phyloP scores from a whole-genome alignment of 2,329 filamentous ascomycete species.

The Neopestalotiopsis sp. region DNA sequence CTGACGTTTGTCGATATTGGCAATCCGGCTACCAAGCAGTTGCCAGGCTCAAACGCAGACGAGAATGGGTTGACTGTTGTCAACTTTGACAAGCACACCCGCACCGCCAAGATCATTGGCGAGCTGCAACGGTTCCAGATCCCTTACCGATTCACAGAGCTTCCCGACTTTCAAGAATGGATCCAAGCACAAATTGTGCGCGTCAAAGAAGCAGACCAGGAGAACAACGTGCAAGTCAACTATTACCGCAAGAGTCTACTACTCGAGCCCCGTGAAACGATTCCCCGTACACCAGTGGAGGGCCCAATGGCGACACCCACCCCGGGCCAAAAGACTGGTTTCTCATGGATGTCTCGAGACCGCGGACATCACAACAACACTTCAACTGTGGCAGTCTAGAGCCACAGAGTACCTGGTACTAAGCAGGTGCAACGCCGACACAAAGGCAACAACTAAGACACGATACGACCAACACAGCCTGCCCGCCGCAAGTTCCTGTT shows the following conservation, averaged over 20 bases:
- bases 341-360: constrained; percentile 58
- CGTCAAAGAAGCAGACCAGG: constrained; percentile 66
- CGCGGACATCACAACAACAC: constrained; percentile 35
- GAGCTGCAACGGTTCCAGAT: constrained; percentile 97
- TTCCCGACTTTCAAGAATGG: constrained; percentile 93
- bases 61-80: constrained; percentile 80
- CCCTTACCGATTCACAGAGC: constrained; percentile 80
- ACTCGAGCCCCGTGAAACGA: constrained; percentile 74
- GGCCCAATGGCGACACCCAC: constrained; percentile 28
- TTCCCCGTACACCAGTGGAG: constrained; percentile 38
- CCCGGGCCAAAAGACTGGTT: constrained; percentile 41
- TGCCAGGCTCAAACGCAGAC: constrained; percentile 59
- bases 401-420: background rate
- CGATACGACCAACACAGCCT: background rate
- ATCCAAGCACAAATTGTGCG: constrained; percentile 80
- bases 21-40: constrained; percentile 82
- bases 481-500: constrained; percentile 1
- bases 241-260: constrained; percentile 84
- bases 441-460: background rate
- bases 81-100: constrained; percentile 97
- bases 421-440: background rate
- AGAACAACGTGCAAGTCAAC: constrained; percentile 60
- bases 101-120: constrained; percentile 93
- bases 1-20: constrained; percentile 95
- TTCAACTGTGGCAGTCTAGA: constrained; percentile 7